Evolutionary conservation across 2,329 filamentous ascomycete genomes (phyloP).

Genomic region (Paraphoma sp.): DNA sequence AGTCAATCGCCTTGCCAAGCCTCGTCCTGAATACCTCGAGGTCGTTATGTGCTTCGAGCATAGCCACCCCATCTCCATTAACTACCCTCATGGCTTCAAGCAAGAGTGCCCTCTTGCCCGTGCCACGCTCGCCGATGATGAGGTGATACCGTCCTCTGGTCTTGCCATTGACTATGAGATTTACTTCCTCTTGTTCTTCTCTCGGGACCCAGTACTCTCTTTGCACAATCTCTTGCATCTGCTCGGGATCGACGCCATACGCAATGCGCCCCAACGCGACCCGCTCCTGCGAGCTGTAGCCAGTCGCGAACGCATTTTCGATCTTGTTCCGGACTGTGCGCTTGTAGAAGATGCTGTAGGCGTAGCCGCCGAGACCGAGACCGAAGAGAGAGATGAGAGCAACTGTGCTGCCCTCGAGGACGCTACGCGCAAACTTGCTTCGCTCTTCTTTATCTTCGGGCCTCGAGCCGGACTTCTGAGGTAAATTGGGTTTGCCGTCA

Average conservation of each 20-base stretch:
- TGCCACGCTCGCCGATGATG: conserved; percentile 92
- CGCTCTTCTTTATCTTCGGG: conserved; percentile 23
- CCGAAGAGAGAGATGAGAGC: conserved; percentile 43
- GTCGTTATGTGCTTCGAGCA: conserved; percentile 96
- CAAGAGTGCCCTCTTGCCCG: conserved; percentile 94
- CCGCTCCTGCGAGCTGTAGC: conserved; percentile 44
- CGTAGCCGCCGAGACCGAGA: conserved; percentile 42
- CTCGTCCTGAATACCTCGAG: conserved; percentile 92
- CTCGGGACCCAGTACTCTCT: conserved; percentile 79
- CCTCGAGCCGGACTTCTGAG: background rate
- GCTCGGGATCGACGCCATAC: conserved; percentile 33
- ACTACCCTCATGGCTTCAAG: conserved; percentile 92
- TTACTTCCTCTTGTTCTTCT: conserved; percentile 78
- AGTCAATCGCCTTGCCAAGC: conserved; percentile 91
- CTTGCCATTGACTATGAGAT: conserved; percentile 79
- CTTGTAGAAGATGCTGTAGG: conserved; percentile 44
- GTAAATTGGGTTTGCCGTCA: background rate
- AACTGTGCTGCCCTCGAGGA: conserved; percentile 44
- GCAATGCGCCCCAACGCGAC: conserved; percentile 39
- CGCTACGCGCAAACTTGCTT: conserved; percentile 38
- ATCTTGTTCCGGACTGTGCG: conserved; percentile 39
- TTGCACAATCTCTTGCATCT: conserved; percentile 40
- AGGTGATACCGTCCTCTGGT: conserved; percentile 85
- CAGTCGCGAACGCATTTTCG: conserved; percentile 41
- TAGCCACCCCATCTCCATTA: conserved; percentile 84